Evolutionary conservation across 805 yeast genomes (phyloP).

Genomic region (Candida boidinii): DNA sequence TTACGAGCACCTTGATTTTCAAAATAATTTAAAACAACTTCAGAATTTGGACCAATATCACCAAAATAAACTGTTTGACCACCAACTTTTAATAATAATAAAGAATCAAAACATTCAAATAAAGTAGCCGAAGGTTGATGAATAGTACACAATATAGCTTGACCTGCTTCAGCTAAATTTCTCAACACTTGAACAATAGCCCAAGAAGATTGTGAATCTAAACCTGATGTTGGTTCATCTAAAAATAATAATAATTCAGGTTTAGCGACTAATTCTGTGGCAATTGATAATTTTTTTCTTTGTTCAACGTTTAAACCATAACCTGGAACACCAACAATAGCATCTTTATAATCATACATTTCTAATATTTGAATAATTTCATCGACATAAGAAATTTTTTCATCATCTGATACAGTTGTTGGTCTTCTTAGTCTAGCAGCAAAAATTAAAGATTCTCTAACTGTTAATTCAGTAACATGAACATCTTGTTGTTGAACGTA

Average conservation of each 20-base stretch:
- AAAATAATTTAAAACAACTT: constrained; percentile 34
- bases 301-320: constrained; percentile 47
- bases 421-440: constrained; percentile 43
- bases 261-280: constrained; percentile 46
- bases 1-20: constrained; percentile 52
- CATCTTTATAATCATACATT: constrained; percentile 41
- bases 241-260: constrained; percentile 44
- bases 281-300: constrained; percentile 44
- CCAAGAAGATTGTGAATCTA: constrained; percentile 54
- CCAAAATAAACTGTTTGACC: constrained; percentile 48
- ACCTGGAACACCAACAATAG: constrained; percentile 38
- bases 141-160: constrained; percentile 49
- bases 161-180: constrained; percentile 42
- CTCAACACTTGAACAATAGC: constrained; percentile 44
- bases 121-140: constrained; percentile 43
- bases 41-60: constrained; percentile 38
- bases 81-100: constrained; percentile 38
- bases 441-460: constrained; percentile 39
- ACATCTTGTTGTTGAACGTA: constrained; percentile 51
- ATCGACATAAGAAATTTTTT: constrained; percentile 35
- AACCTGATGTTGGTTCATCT: constrained; percentile 56
- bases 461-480: constrained; percentile 41
- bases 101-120: constrained; percentile 34
- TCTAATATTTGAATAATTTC: constrained; percentile 29
- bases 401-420: constrained; percentile 27